These are phyloP conservation scores for Saccharomycopsis capsularis DNA, from an alignment of 805 yeast genomes.

Conservation along the genomic window DNA sequence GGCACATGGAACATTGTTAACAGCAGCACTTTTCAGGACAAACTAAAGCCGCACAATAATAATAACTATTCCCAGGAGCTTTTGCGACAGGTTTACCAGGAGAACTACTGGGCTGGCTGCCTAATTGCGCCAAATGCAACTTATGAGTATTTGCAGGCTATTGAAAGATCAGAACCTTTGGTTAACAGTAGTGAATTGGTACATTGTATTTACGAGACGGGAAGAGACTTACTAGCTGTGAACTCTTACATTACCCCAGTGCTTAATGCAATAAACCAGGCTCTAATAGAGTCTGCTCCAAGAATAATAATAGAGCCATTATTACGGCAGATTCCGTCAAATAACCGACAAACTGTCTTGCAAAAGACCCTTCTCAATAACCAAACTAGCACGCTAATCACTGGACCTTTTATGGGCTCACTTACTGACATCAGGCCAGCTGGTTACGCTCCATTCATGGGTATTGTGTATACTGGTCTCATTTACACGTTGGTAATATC, in stretches of 20 bases:
- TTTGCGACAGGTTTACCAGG: constrained; percentile 5
- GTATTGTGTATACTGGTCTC: constrained; percentile 13
- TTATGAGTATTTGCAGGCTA: constrained; percentile 1
- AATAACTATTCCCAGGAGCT: constrained; percentile 3
- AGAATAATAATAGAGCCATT: constrained; percentile 3
- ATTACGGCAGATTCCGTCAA: neutral
- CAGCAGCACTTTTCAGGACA: neutral
- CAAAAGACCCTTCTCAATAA: neutral
- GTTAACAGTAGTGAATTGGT: neutral
- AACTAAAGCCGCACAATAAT: neutral
- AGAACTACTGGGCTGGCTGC: constrained; percentile 21
- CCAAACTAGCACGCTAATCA: constrained; percentile 3
- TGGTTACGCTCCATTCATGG: constrained; percentile 2
- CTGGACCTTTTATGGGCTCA: constrained; percentile 10
- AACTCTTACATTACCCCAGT: constrained; percentile 8
- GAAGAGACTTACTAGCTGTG: constrained; percentile 11
- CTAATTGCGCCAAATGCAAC: constrained; percentile 15
- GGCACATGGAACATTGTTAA: constrained; percentile 14
- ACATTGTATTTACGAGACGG: constrained; percentile 12
- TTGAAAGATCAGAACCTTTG: neutral
- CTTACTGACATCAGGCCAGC: constrained; percentile 11
- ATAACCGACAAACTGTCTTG: neutral
- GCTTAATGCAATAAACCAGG: neutral
- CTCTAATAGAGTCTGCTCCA: constrained; percentile 3
- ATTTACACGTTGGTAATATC: constrained; percentile 14